Evolutionary conservation across 257 asterid species (phyloP).

Genomic region (Solanum sejunctum): DNA sequence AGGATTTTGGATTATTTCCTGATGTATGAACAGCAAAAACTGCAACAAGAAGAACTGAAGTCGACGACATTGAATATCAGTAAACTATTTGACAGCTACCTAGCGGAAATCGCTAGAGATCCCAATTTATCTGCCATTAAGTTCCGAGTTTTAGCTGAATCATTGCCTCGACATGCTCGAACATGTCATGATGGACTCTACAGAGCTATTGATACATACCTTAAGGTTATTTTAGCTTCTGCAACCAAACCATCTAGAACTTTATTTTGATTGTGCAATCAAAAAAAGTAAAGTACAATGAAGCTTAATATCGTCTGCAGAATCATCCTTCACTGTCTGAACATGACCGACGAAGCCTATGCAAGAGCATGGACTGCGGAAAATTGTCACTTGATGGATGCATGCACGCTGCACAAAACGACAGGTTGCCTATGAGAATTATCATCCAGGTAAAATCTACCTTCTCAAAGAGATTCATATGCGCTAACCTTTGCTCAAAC

Average conservation of each 20-base stretch:
- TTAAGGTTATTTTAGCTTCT: slow-evolving; percentile 38
- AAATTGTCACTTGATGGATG: slow-evolving; percentile 86
- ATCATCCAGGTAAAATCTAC: slow-evolving; percentile 51
- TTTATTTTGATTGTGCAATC: background rate
- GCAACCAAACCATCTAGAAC: background rate
- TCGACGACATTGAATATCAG: slow-evolving; percentile 33
- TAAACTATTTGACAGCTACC: slow-evolving; percentile 67
- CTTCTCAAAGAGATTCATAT: background rate
- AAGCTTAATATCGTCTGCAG: slow-evolving; percentile 18
- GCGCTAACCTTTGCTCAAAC: background rate
- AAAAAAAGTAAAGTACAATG: background rate
- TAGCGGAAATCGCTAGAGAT: slow-evolving; percentile 75
- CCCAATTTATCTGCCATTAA: slow-evolving; percentile 47
- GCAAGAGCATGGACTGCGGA: slow-evolving; percentile 64
- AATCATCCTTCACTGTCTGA: slow-evolving; percentile 62
- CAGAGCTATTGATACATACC: slow-evolving; percentile 73
- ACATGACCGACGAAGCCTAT: slow-evolving; percentile 61
- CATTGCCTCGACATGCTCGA: slow-evolving; percentile 53
- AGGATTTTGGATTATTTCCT: slow-evolving; percentile 66
- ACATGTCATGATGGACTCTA: slow-evolving; percentile 67
- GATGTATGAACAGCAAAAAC: slow-evolving; percentile 43
- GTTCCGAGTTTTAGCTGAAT: slow-evolving; percentile 61
- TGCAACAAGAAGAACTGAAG: slow-evolving; percentile 27
- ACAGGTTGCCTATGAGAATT: slow-evolving; percentile 78
- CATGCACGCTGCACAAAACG: slow-evolving; percentile 82